Evolutionary conservation across 106 monocot genomes (phyloP).

Genomic region (Dendrobium nobile): DNA sequence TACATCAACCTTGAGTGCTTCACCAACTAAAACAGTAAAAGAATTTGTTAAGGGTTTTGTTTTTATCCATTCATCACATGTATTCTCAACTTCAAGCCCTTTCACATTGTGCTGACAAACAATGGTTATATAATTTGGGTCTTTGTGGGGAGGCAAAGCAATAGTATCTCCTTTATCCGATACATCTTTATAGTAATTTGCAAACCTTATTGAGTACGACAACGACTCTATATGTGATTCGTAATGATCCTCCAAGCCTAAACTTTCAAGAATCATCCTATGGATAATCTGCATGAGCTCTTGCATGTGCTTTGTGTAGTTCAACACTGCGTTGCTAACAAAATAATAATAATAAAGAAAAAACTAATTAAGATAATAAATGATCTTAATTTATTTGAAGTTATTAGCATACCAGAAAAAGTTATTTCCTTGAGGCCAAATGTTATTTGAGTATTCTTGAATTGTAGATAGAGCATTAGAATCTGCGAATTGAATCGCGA

Average conservation of each 20-base stretch:
- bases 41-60: not conserved
- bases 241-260: too few relatives aligned
- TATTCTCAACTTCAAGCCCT: not conserved
- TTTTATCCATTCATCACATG: not conserved
- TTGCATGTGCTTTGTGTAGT: not conserved
- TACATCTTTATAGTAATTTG: not conserved
- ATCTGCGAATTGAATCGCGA: too few relatives aligned
- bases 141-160: not conserved
- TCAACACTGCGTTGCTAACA: not conserved
- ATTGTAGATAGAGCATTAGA: too few relatives aligned
- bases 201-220: not conserved
- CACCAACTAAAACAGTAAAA: constrained; percentile 8
- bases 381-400: too few relatives aligned
- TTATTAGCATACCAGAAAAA: not conserved
- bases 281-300: not conserved
- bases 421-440: not conserved
- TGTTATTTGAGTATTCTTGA: too few relatives aligned
- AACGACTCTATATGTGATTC: not conserved
- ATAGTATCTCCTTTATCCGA: not conserved
- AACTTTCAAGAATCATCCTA: not conserved
- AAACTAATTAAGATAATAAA: too few relatives aligned
- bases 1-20: not conserved
- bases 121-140: not conserved
- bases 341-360: not conserved
- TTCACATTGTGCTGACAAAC: not conserved